A percentile compares a stretch with the other conserved stretches of the same genome.
Evolutionary conservation across 139 green algal species (phyloP).

Genomic region (Ettlia oleoabundans): DNA sequence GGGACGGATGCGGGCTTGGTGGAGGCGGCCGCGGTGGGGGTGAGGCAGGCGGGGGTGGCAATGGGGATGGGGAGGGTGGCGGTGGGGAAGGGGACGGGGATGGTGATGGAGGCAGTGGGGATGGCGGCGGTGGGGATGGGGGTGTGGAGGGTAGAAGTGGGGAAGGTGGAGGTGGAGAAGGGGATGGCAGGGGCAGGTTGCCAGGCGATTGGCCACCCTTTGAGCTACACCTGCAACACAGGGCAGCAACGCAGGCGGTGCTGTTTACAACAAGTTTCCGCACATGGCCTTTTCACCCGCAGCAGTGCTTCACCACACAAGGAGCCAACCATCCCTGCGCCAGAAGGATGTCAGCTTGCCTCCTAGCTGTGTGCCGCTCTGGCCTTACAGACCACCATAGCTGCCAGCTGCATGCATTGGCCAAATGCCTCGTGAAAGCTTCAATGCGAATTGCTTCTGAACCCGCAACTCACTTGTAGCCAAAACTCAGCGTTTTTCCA

Average conservation of each 20-base stretch:
- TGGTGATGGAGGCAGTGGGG: neutral
- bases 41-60: neutral
- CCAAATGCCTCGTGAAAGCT: too few species aligned
- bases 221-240: neutral
- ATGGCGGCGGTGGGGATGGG: neutral
- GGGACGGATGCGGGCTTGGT: neutral
- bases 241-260: too few species aligned
- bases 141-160: neutral
- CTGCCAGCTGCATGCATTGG: neutral
- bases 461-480: conserved; percentile 1
- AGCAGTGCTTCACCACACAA: too few species aligned
- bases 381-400: neutral
- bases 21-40: neutral
- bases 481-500: conserved; percentile 10
- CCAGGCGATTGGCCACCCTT: neutral
- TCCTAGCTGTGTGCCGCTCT: too few species aligned
- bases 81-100: neutral
- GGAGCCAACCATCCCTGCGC: too few species aligned
- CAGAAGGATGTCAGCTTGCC: too few species aligned
- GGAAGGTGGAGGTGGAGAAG: neutral
- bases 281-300: too few species aligned
- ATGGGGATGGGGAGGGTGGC: neutral
- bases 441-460: neutral
- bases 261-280: too few species aligned
- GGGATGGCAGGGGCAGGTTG: neutral